A percentile compares a stretch with the other conserved stretches of the same genome.
Evolutionary conservation across 2,329 filamentous ascomycete genomes (phyloP).

Genomic region (Cladosporium sphaerospermum): DNA sequence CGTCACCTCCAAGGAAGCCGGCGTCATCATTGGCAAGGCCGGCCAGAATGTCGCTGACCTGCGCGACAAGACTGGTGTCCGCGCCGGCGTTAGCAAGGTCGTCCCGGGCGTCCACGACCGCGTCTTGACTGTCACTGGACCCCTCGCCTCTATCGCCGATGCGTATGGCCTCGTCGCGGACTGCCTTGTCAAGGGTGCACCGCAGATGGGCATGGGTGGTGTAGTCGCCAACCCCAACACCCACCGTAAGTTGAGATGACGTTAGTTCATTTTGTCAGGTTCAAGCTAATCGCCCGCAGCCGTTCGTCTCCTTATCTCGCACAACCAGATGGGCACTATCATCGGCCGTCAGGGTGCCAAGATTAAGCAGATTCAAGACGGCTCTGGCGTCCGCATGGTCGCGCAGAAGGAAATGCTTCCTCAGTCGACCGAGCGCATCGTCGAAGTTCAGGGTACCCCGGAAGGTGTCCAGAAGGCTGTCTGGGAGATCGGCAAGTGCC

Average conservation of each 20-base stretch:
- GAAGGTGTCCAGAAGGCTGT: conserved; percentile 93
- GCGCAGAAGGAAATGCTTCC: conserved; percentile 99
- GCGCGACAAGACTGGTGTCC: conserved; percentile 94
- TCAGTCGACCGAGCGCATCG: conserved; percentile 95
- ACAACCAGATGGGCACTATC: conserved; percentile 99
- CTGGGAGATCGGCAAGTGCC: conserved; percentile 98
- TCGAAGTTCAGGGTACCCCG: conserved; percentile 91
- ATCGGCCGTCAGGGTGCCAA: conserved; percentile 94
- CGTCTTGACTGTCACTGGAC: conserved; percentile 89
- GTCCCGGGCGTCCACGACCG: conserved; percentile 96
- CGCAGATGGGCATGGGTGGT: conserved; percentile 93
- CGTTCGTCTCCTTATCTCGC: conserved; percentile 94
- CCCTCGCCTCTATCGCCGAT: conserved; percentile 79
- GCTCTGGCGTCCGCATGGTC: conserved; percentile 95
- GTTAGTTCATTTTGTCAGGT: conserved; percentile 19
- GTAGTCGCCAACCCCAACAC: conserved; percentile 81
- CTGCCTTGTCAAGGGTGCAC: conserved; percentile 84
- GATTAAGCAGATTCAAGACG: conserved; percentile 99
- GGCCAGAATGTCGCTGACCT: conserved; percentile 98
- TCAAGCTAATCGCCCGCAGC: conserved; percentile 47
- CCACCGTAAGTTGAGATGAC: conserved; percentile 63
- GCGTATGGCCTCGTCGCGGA: conserved; percentile 92
- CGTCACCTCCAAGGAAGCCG: conserved; percentile 97
- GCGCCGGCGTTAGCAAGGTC: conserved; percentile 97
- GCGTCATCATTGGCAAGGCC: conserved; percentile 97